phyloP scores from a whole-genome alignment of 495 filamentous ascomycete genomes.

The Xylaria nigripes region DNA sequence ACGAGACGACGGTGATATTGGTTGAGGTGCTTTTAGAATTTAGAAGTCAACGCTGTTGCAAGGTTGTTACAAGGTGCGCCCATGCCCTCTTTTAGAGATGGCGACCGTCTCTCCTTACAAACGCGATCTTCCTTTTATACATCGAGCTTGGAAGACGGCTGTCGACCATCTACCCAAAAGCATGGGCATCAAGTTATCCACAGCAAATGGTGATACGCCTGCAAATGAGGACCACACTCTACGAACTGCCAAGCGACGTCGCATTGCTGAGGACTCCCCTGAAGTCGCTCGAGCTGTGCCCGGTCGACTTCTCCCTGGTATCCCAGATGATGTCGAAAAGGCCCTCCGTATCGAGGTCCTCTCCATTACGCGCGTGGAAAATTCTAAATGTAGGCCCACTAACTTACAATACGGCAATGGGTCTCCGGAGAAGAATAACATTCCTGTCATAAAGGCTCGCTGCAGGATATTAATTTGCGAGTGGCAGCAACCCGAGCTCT shows the following conservation, averaged over 20 bases:
- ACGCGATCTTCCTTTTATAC: slow-evolving; percentile 27
- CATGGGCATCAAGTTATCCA: slow-evolving; percentile 37
- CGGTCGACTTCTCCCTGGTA: slow-evolving; percentile 22
- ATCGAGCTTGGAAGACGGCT: slow-evolving; percentile 28
- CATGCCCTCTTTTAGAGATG: slow-evolving; percentile 29
- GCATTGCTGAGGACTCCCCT: slow-evolving; percentile 26
- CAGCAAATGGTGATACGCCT: slow-evolving; percentile 27
- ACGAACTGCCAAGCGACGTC: slow-evolving; percentile 34
- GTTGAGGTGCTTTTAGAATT: slow-evolving; percentile 1
- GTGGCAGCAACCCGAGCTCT: slow-evolving; percentile 16
- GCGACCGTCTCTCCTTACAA: slow-evolving; percentile 26
- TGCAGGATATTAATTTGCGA: slow-evolving; percentile 38
- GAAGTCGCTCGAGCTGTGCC: slow-evolving; percentile 18
- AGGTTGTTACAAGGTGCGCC: slow-evolving; percentile 21
- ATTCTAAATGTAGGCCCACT: slow-evolving; percentile 1
- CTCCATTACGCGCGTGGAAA: slow-evolving; percentile 39
- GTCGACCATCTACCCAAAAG: slow-evolving; percentile 23
- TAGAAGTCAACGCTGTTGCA: slow-evolving; percentile 1
- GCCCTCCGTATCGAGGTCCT: slow-evolving; percentile 41
- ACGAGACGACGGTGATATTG: slow-evolving; percentile 11
- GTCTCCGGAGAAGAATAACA: slow-evolving; percentile 31
- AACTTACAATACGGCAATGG: slow-evolving; percentile 14
- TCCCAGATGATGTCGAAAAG: slow-evolving; percentile 25
- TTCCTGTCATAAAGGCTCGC: slow-evolving; percentile 31
- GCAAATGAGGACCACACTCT: slow-evolving; percentile 21